Conservation (phyloP, 345 rosid genomes). For the Linum usitatissimum region DNA sequence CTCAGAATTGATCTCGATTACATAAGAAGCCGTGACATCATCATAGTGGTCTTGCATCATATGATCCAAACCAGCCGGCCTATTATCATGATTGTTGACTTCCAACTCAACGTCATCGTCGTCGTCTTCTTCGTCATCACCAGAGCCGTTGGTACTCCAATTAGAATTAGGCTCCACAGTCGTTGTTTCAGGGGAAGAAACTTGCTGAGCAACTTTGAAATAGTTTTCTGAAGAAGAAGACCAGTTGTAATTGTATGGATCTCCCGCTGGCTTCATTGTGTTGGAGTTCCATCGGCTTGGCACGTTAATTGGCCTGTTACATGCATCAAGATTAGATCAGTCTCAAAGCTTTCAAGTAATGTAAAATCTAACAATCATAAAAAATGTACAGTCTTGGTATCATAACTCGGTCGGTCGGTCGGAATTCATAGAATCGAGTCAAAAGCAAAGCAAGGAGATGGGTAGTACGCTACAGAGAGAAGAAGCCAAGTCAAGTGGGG, state of each 20-base stretch:
- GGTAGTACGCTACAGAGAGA: too few species aligned
- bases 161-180: conserved; percentile 48
- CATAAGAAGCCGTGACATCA: conserved; percentile 61
- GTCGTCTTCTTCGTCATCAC: conserved; percentile 25
- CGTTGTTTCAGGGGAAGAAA: conserved; percentile 61
- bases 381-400: too few species aligned
- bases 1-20: conserved; percentile 72
- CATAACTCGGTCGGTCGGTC: too few species aligned
- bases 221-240: conserved; percentile 19
- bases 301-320: conserved; percentile 59
- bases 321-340: too few species aligned
- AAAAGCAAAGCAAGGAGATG: too few species aligned
- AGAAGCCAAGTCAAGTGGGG: too few species aligned
- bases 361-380: too few species aligned
- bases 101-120: conserved; percentile 18
- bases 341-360: too few species aligned
- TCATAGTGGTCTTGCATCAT: conserved; percentile 25
- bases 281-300: conserved; percentile 61
- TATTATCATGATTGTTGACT: conserved; percentile 15
- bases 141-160: conserved; percentile 28
- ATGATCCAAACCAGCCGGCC: background rate
- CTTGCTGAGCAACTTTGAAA: conserved; percentile 28
- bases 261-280: conserved; percentile 15
- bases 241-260: conserved; percentile 21
- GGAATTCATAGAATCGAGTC: too few species aligned